Base-by-base conservation (phyloP, 306 rosid genomes). In the Cicer judaicum region DNA sequence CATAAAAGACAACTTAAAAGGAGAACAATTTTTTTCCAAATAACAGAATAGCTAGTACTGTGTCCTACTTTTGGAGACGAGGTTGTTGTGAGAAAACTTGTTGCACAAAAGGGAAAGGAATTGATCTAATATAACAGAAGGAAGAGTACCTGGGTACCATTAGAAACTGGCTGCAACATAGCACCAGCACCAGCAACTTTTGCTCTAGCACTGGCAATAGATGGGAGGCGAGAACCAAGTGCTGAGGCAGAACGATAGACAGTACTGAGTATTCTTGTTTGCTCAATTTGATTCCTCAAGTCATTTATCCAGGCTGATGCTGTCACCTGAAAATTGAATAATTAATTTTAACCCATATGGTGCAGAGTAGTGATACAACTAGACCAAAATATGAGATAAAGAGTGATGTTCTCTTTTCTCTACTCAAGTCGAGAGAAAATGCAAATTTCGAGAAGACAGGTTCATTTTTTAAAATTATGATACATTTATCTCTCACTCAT, bases 261-360 rank as follows among this genome's bases (percentile, higher is more conserved):
- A 5, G 97, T 94, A 69, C 96, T 94, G 21, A 94, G 95, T 63
- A 94, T 94, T 83, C 99, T 85, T 53, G 99, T 92, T 56, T 80
- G 92, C 80, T 91, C 97, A 62, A 93, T 91, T 82, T 91, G 97
- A 88, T 87, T 90, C 85, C 96, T 89, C 79, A 91, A 88, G 85
- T 93, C 97, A 85, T 90, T 93, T 78, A 93, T 81, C 97, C 98
- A 93, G 61, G 98, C 98, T 59, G 97, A 93, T 46, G 98, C 97
- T 44, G 94, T 93, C 79, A 93, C 97, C 98, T 93, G 84, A 68
- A 79, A 64, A 69, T 12, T 42, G 54, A 70, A 62, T 48, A 61
- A 71, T 21, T 46, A 65, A 66, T 11, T 59, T 60, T 29, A 66
- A 66, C 43, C 36, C n/a, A 38, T 2, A 43, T 39, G 66, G 60